Base-by-base conservation (phyloP, 2,329 filamentous ascomycete species). In the Nothopassalora personata region DNA sequence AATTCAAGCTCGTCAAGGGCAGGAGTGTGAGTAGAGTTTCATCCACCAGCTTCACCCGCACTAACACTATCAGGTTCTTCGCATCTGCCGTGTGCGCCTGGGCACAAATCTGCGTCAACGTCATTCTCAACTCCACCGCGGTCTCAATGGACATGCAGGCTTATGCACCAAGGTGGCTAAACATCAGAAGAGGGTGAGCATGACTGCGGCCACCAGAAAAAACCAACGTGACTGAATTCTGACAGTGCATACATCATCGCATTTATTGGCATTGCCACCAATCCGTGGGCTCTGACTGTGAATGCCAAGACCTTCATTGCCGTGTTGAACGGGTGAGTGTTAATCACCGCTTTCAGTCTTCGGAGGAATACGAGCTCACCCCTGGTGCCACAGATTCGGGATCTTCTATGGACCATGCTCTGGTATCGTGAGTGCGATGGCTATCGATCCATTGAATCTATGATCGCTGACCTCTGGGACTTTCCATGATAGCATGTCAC, bases 91-190 rank as follows among this genome's bases (percentile, higher is more conserved):
- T 65, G 5, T 65, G 69, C n/a, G 60, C 69, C 11, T 66, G 60
- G 28, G 64, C 64, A n/a, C 65, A 66, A 30, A 58, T 70, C 18
- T 68, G 66, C 47, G 64, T 69, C 31, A 70, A 69, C 53, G 61
- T 67, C 34, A 67, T 67, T 28, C 57, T 67, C 45, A 71, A 71
- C 30, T 66, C 64, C 11, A 64, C 68, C 1, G 63, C 64, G 13
- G 62, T 62, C 1, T 65, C 66, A 2, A 71, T 71, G 68, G 69
- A 71, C 45, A 55, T 71, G 48, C 64, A 66, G 2, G 64, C 65
- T 33, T 59, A 67, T 39, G 58, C 65, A 23, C 69, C 69, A 0
- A 64, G 64, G 30, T 71, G 65, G 59, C 10, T 62, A 3, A 53
- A 60, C 18, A 58, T 61, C 10, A 63, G 67, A n/a, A 64, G 69